Evolutionary conservation across 306 rosid species (phyloP), one percentile per base, ranked within the genome.

Genomic region (Begonia loranthoides): DNA sequence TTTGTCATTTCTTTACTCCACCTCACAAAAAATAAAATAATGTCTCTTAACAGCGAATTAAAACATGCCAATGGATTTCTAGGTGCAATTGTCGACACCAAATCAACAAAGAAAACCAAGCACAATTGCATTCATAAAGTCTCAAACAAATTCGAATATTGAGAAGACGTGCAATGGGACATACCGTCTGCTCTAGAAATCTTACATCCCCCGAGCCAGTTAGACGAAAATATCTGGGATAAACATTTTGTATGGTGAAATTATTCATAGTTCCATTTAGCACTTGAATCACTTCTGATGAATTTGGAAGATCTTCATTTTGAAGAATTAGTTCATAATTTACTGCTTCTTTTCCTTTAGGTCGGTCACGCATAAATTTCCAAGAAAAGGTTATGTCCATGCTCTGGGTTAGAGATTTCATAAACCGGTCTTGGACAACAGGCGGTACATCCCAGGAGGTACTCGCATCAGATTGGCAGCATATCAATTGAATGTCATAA

Each of bases 401-500:
- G 45, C 71, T 61, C 88, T 65, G 36, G 63, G 80, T 83, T 63
- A 82, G 88, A 73, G 96, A 80, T 46, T 69, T 80, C 57, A 83
- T 71, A 67, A 92, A 75, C 63, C 76, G 69, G 54, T 59, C 50
- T 63, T 66, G 84, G 52, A 92, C 96, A 52, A 79, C 86, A 49
- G 10, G 67, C 8, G 99, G 99, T 55, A 92, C 86, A 60, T 80
- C 84, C 99, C 99, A 92, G 66, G 81, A 55, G 15, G 73, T 57
- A 79, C 83, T 86, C 52, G 99, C 95, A 78, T 92, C 99, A 53
- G 96, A 80, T 73, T 92, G 94, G 62, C 99, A 92, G 76, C 96
- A 86, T 60, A 92, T 83, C 70, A 92, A 66, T 63, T 92, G 99
- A 69, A 92, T 68, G 63, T 92, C 99, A 46, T 80, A 75, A 63